Percentiles rank a stretch among this genome's conserved stretches.
Conservation (phyloP, 1,284 basidiomycete genomes). For the Pseudozyma sp. region DNA sequence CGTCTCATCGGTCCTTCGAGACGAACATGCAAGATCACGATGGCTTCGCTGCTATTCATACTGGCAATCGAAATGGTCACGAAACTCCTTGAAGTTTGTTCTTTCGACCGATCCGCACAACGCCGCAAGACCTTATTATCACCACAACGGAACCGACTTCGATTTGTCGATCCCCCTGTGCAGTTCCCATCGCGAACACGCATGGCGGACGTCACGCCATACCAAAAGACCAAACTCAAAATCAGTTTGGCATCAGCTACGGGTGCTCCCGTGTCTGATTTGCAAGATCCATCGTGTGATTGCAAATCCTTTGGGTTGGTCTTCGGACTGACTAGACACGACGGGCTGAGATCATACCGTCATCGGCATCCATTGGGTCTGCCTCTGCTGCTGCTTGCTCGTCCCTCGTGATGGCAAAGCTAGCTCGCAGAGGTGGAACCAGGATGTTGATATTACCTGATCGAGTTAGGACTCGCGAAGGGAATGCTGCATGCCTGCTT, state of each 20-base stretch:
- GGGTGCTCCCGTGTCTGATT: slow-evolving; percentile 60
- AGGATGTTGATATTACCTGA: slow-evolving; percentile 64
- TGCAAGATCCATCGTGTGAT: slow-evolving; percentile 3
- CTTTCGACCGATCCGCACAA: background rate
- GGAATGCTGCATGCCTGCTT: slow-evolving; percentile 63
- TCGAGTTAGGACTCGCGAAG: slow-evolving; percentile 70
- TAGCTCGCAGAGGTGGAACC: background rate
- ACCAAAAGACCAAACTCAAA: slow-evolving; percentile 40
- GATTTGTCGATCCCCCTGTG: background rate
- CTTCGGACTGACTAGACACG: slow-evolving; percentile 22
- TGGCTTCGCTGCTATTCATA: background rate
- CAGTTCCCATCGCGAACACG: slow-evolving; percentile 10
- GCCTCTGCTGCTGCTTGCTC: background rate
- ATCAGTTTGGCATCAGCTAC: slow-evolving; percentile 63
- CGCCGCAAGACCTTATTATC: slow-evolving; percentile 1
- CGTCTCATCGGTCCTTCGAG: slow-evolving; percentile 1
- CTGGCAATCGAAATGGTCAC: no score
- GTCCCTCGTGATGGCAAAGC: no score
- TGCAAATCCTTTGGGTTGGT: slow-evolving; percentile 25
- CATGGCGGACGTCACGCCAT: slow-evolving; percentile 34
- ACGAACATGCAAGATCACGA: background rate
- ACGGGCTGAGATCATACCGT: slow-evolving; percentile 62
- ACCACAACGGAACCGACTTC: background rate
- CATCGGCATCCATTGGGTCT: slow-evolving; percentile 36
- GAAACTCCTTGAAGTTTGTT: background rate